Evolutionary conservation across 768 basidiomycete species (phyloP), one percentile per base, ranked within the genome.

Genomic region (Russula emetica): DNA sequence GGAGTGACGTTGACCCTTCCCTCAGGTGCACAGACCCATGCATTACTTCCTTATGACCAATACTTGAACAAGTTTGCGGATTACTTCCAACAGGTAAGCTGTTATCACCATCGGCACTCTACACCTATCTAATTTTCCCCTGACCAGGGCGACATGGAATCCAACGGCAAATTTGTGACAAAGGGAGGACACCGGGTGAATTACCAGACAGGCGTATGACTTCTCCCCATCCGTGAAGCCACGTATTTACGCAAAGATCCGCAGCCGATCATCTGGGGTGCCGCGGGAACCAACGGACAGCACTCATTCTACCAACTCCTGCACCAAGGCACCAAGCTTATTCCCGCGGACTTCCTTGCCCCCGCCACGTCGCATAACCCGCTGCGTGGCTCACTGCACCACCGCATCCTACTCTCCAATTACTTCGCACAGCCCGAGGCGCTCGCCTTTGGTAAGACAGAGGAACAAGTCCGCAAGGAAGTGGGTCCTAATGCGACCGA

Each of bases 301-400:
- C 97, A 99, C 79, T 98, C 97, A 10, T 98, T 99, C 84, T 99
- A 99, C 79, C 96, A 98, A 77, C 89, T 98, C 67, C 81, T 95
- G 24, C 93, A 95, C 77, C 94, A 94, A 74, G 93, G 93, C 56
- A 95, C 93, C 45, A 96, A 94, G 78, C 74, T 95, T 66, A 88
- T 95, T 69, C 94, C 94, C 1, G 84, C 90, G 53, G 94, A 97
- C 75, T 96, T 96, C 81, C 80, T 97, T 68, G 94, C 94, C 2
- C 92, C 94, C 22, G 84, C 92, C 16, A 91, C 87, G 34, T 83
- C 90, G 3, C 92, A 91, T 72, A 98, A 98, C 83, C 94, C 93
- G 28, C 87, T 98, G 74, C 69, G 69, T 36, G 65, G 82, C 71
- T 93, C 92, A 10, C 92, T 92, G 76, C 96, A 99, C 76, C 97